A percentile compares a stretch with the other conserved stretches of the same genome.
Evolutionary conservation across 1,284 basidiomycete genomes (phyloP).

Genomic region (Sparassis latifolia): DNA sequence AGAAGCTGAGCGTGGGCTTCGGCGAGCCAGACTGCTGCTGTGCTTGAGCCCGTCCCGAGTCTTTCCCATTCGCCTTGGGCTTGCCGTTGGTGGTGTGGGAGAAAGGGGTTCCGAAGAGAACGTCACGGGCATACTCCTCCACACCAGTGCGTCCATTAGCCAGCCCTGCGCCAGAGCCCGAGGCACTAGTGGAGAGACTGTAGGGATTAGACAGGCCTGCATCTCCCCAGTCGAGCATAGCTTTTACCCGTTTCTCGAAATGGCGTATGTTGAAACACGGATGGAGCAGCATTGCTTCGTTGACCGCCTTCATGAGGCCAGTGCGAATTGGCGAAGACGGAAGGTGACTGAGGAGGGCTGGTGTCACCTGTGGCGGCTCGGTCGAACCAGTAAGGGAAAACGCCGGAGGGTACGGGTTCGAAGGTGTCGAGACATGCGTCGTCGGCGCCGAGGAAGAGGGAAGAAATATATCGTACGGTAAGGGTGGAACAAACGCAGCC

Average conservation of each 20-base stretch:
- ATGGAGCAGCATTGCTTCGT: slow-evolving; percentile 39
- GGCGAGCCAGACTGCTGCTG: slow-evolving; percentile 14
- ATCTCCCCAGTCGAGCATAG: slow-evolving; percentile 37
- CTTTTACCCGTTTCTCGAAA: slow-evolving; percentile 39
- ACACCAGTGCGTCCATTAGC: slow-evolving; percentile 13
- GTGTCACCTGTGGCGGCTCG: slow-evolving; percentile 31
- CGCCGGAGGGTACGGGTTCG: slow-evolving; percentile 13
- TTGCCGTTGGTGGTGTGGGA: slow-evolving; percentile 8
- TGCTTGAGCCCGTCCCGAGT: slow-evolving; percentile 3
- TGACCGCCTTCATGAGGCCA: slow-evolving; percentile 32
- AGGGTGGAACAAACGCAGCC: slow-evolving; percentile 10
- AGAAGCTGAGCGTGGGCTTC: slow-evolving; percentile 48
- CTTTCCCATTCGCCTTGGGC: slow-evolving; percentile 8
- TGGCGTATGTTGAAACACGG: slow-evolving; percentile 47
- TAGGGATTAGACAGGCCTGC: slow-evolving; percentile 4
- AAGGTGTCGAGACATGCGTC: slow-evolving; percentile 11
- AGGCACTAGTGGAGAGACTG: not conserved
- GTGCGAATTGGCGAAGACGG: slow-evolving; percentile 34
- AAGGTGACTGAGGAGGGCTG: slow-evolving; percentile 32
- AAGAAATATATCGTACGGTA: slow-evolving; percentile 15
- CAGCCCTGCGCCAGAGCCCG: not conserved
- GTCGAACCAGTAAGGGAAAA: slow-evolving; percentile 6
- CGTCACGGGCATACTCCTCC: slow-evolving; percentile 23
- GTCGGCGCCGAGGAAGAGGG: slow-evolving; percentile 14
- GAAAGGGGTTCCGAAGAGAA: slow-evolving; percentile 25